Evolutionary conservation across 2,329 filamentous ascomycete genomes (phyloP), one percentile per base, ranked within the genome.

Genomic region (Apiospora sp.): DNA sequence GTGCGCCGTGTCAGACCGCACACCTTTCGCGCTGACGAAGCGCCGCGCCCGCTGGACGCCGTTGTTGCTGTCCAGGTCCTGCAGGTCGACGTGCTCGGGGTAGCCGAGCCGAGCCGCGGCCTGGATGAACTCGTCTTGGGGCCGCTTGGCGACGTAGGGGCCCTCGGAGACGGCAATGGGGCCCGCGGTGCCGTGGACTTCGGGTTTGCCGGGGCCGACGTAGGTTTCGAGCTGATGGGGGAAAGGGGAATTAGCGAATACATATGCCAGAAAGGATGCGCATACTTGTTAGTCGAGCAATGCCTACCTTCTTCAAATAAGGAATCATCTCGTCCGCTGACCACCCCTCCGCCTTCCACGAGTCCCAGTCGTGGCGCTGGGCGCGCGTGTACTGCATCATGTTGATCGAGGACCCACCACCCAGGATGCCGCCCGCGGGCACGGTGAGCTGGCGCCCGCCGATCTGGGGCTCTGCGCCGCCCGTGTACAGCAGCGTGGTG

Each of bases 331-430:
- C 79, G 16, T 80, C 78, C 3, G 78, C 73, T 6, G 75, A 75
- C 81, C 81, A 78, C 44, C 80, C 77, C 8, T 78, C 71, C 13
- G 75, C 79, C 12, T 79, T 75, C 79, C 79, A 81, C 0, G 78
- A 73, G 46, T 81, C 79, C 51, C 74, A 82, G 69, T 83, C 82
- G 51, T 76, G 76, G 30, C 78, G 75, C 71, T 83, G 81, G n/a
- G 78, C 81, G 16, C 82, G 76, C 2, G 77, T 77, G 69, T 81
- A 82, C 80, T 87, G 85, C 83, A 86, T 84, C 73, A 86, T 86
- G 73, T 87, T 87, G 48, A 87, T 85, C 3, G 85, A 84, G 1
- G 83, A 85, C 8, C 88, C 89, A 24, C 89, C 89, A 30, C 89
- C 89, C 0, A 91, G 82, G 0, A 85, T 84, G 30, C 87, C 86